Base-by-base conservation (phyloP, 352 stramenopile genomes). In the Globisporangium cystogenes region DNA sequence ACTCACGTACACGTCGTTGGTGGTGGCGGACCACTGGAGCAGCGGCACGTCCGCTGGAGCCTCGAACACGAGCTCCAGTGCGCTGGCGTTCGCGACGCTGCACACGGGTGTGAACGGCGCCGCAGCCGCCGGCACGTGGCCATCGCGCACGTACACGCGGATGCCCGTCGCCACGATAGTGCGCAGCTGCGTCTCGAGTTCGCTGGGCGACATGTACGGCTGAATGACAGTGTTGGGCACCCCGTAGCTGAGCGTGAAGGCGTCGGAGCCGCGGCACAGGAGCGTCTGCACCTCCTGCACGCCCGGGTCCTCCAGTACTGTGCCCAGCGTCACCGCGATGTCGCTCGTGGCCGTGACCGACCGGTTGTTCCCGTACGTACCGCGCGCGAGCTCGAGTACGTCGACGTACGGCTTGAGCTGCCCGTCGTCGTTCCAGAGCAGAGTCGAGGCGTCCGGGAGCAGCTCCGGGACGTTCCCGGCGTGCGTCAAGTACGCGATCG, bases 251-350 rank as follows among this genome's bases (percentile, higher is more conserved):
- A 91, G 46, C 15, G 70, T 82, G 43, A 93, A 90, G 0, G 36
- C 0, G 23, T 48, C 52, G 27, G 57, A 57, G 10, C 81, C 83
- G 20, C 65, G 67, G 53, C 83, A 93, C 12, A 60, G 20, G 2
- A 93, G 52, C n/a, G 68, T 68, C 51, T 93, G 83, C 0, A 84
- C 64, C 51, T 93, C 83, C 41, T 87, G 78, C 0, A 88, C 62
- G 1, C 83, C 83, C 16, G 83, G 76, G 18, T 87, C 60, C 54
- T 90, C 60, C 3, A 69, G 49, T 0, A 63, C 76, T 0, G 78
- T 90, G 10, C 59, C 68, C 53, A 90, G 59, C 0, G 63, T 69
- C 16, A 94, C 63, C 2, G 37, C 42, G 3, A 87, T 86, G 45
- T 74, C 73, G n/a, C 39, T 79, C 7, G 77, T 83, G 5, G 62